Base-by-base conservation (phyloP, 176 grass and related monocot genomes). In the Microstegium vimineum region DNA sequence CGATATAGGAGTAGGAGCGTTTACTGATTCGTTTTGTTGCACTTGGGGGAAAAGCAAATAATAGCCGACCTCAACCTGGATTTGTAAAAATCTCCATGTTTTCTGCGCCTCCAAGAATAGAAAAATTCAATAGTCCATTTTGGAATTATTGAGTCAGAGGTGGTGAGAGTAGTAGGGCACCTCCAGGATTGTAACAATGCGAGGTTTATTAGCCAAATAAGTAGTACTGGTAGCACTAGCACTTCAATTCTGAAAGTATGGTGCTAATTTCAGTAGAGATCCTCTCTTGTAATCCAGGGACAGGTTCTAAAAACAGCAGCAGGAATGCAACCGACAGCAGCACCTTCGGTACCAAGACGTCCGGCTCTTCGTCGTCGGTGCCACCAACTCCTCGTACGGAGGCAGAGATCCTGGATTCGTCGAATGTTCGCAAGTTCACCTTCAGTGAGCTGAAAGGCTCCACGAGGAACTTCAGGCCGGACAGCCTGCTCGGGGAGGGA, bases 401-500 rank as follows among this genome's bases (percentile, higher is more conserved):
- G 78, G 78, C 84, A 30, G 95, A 98, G 81, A 94, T 98, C 65
- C 65, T 98, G 65, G 88, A 93, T 72, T 94, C 92, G 5, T 79
- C 90, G 30, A 98, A 98, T 54, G 71, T 98, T 70, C 81, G 91
- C 26, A 93, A 78, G 56, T 98, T 95, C 77, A 66, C 84, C 41
- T 98, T 88, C 90, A 86, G 81, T 20, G 95, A 98, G 69, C 82
- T 98, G 20, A 98, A 54, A 84, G 63, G 78, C 10, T 84, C 92
- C 43, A 98, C 95, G 0, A 98, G 90, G 83, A 98, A 91, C 72
- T 98, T 98, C 88, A 80, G 95, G 30, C 87, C 92, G 0, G 95
- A 98, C 67, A 91, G 80, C 86, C 84, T 93, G 69, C 85, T 97
- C 5, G 94, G 94, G 15, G 92, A 97, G 47, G 94, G 94, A 26